Conservation (phyloP, 345 rosid genomes). For the Salix koriyanagi region DNA sequence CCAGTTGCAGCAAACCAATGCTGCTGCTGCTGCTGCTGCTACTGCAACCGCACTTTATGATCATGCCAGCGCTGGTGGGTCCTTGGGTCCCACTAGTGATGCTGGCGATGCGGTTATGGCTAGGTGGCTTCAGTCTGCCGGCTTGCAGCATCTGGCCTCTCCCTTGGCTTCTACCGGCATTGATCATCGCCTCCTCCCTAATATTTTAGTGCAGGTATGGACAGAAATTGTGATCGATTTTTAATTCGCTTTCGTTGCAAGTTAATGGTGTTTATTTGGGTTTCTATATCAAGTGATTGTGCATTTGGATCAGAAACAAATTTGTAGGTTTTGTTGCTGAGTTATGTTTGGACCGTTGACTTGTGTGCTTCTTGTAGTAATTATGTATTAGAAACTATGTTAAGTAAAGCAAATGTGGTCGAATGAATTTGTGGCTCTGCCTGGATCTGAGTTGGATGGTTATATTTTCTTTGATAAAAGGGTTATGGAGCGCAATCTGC, state of each 20-base stretch:
- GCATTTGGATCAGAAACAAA: not conserved
- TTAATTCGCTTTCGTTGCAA: not conserved
- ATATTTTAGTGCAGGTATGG: slow-evolving; percentile 82
- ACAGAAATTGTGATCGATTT: not conserved
- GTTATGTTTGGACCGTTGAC: not conserved
- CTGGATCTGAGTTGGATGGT: not conserved
- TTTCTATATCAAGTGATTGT: not conserved
- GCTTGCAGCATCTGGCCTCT: slow-evolving; percentile 99
- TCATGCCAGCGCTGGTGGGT: slow-evolving; percentile 38
- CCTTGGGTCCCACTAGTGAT: slow-evolving; percentile 59
- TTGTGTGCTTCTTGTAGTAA: not conserved
- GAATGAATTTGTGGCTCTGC: not conserved
- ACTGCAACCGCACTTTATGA: slow-evolving; percentile 81
- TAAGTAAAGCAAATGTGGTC: not conserved
- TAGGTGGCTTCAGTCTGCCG: slow-evolving; percentile 98
- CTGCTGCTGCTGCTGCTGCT: slow-evolving; percentile 87
- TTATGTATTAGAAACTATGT: not conserved
- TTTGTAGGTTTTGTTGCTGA: not conserved
- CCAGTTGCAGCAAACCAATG: slow-evolving; percentile 96
- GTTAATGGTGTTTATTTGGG: not conserved
- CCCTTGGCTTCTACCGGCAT: slow-evolving; percentile 73
- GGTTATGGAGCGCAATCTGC: slow-evolving; percentile 97
- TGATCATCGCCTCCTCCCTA: slow-evolving; percentile 87
- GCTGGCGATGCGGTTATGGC: slow-evolving; percentile 98
- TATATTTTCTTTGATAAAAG: slow-evolving; percentile 36